phyloP scores from a whole-genome alignment of 2,329 filamentous ascomycete species.

The Paecilomyces formosus region DNA sequence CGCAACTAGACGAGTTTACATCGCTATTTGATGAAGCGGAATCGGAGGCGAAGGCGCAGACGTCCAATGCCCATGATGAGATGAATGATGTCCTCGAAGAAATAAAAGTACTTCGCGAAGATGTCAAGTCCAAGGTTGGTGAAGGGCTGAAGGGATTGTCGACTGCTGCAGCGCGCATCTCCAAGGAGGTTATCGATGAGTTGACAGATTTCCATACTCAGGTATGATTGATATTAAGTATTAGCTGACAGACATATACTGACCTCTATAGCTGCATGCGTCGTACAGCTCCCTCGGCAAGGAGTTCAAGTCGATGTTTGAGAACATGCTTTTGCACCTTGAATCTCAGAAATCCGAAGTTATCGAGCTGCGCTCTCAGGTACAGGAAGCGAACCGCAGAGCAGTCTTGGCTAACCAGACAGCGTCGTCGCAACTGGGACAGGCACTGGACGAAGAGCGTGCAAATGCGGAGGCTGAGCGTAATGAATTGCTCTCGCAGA shows the following conservation, averaged over 20 bases:
- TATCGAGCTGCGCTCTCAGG: conserved; percentile 61
- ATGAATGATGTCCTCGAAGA: conserved; percentile 90
- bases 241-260: conserved; percentile 4
- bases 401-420: conserved; percentile 61
- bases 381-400: conserved; percentile 61
- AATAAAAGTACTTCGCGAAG: conserved; percentile 81
- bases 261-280: conserved; percentile 56
- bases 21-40: conserved; percentile 61
- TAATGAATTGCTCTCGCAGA: conserved; percentile 65
- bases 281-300: conserved; percentile 78
- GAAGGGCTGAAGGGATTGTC: conserved; percentile 79
- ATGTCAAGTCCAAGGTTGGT: conserved; percentile 78
- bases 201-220: conserved; percentile 74
- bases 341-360: conserved; percentile 70
- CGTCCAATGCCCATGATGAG: conserved; percentile 58
- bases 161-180: conserved; percentile 77
- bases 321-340: conserved; percentile 68
- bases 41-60: conserved; percentile 52
- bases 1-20: conserved; percentile 63
- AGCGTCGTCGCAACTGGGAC: conserved; percentile 59
- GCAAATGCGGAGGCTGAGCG: conserved; percentile 65
- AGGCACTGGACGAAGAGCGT: conserved; percentile 69
- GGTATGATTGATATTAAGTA: conserved; percentile 24
- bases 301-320: conserved; percentile 81
- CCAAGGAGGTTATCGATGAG: conserved; percentile 80